Evolutionary conservation across 2,329 filamentous ascomycete genomes (phyloP).

Genomic region (Ophiostoma sp.): DNA sequence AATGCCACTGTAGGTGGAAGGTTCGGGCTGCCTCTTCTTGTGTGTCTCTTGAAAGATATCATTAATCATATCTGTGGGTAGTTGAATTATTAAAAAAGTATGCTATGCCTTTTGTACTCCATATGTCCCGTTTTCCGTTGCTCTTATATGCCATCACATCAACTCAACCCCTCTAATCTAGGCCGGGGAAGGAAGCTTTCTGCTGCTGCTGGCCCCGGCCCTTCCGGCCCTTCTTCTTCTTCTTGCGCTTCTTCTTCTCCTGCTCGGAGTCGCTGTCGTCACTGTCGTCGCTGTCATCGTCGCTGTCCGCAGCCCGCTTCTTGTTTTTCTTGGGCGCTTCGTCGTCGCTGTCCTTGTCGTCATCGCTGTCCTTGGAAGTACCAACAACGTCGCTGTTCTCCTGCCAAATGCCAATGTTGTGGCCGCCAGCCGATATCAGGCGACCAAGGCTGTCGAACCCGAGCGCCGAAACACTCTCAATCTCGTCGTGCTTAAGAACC

Average conservation of each 20-base stretch:
- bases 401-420: slow-evolving; percentile 86
- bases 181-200: slow-evolving; percentile 31
- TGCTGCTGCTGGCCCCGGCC: slow-evolving; percentile 26
- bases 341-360: slow-evolving; percentile 36
- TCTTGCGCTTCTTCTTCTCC: slow-evolving; percentile 31
- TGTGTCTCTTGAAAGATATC: neutral
- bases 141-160: neutral
- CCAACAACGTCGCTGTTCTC: slow-evolving; percentile 49
- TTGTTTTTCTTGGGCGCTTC: slow-evolving; percentile 3
- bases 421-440: slow-evolving; percentile 84
- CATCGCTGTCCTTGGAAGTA: slow-evolving; percentile 38
- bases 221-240: slow-evolving; percentile 32
- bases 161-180: slow-evolving; percentile 29
- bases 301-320: slow-evolving; percentile 28
- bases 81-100: slow-evolving; percentile 1
- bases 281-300: slow-evolving; percentile 29
- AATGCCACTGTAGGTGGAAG: neutral
- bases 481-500: slow-evolving; percentile 70
- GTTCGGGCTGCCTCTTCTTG: neutral
- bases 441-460: slow-evolving; percentile 80
- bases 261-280: slow-evolving; percentile 32
- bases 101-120: neutral
- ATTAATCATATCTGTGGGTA: neutral
- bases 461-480: slow-evolving; percentile 77
- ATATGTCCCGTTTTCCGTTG: neutral